phyloP scores from a whole-genome alignment of 2,329 filamentous ascomycete species.

The Aspergillus brunneoviolaceus region DNA sequence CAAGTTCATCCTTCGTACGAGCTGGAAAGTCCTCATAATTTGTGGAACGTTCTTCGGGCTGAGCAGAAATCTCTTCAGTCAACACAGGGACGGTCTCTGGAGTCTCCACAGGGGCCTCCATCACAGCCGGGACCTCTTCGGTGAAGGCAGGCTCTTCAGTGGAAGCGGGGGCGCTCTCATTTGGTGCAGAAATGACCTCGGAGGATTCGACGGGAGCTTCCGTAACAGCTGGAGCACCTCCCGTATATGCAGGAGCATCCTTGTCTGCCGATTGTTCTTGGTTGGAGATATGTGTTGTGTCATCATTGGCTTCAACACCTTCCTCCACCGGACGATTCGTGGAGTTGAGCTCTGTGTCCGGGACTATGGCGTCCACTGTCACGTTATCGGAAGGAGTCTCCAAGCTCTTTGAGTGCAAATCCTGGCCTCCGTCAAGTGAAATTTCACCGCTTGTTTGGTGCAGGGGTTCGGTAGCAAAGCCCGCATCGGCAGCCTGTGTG shows the following conservation, averaged over 20 bases:
- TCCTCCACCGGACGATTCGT: constrained; percentile 18
- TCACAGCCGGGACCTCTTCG: not conserved
- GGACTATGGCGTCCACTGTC: constrained; percentile 7
- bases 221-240: not conserved
- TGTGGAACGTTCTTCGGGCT: not conserved
- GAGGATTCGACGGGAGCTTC: constrained; percentile 7
- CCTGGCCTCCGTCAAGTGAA: constrained; percentile 6
- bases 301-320: constrained; percentile 19
- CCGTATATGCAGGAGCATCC: constrained; percentile 2
- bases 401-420: constrained; percentile 1
- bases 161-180: constrained; percentile 1
- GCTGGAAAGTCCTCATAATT: constrained; percentile 5
- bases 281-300: constrained; percentile 20
- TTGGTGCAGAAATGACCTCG: not conserved
- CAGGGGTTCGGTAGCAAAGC: constrained; percentile 6
- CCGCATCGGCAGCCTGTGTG: not conserved
- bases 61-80: not conserved
- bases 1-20: not conserved
- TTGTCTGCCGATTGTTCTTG: not conserved
- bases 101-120: constrained; percentile 5
- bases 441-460: constrained; percentile 22
- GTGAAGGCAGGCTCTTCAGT: not conserved
- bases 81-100: not conserved
- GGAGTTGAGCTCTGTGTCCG: constrained; percentile 5
- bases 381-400: constrained; percentile 7